A percentile compares a stretch with the other conserved stretches of the same genome.
phyloP scores from a whole-genome alignment of 208 protist species.

The Trichomonas tenax region DNA sequence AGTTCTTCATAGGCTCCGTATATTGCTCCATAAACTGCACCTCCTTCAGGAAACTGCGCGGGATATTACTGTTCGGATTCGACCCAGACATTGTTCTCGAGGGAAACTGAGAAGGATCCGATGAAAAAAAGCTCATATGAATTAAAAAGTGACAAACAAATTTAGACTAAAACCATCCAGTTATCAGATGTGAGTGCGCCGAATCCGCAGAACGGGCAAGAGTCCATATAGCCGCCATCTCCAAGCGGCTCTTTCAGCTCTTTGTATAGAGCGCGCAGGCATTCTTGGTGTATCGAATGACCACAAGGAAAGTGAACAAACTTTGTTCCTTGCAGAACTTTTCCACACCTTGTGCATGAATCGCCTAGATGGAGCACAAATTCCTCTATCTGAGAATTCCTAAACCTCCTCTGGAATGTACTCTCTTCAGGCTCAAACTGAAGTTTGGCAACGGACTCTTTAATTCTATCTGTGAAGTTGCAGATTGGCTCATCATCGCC shows the following conservation, averaged over 20 bases:
- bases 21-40: slow-evolving; percentile 16
- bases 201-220: neutral
- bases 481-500: neutral
- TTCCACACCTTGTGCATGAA: neutral
- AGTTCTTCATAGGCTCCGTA: neutral
- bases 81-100: neutral
- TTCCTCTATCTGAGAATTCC: neutral
- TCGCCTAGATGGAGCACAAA: neutral
- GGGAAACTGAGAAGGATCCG: too few species aligned
- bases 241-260: too few species aligned
- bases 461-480: neutral
- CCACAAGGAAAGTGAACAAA: neutral
- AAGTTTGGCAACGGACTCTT: neutral
- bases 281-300: neutral
- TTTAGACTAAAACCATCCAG: too few species aligned
- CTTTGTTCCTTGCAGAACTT: neutral
- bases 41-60: neutral
- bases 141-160: too few species aligned
- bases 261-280: neutral
- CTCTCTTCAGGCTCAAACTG: neutral
- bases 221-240: neutral
- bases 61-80: neutral
- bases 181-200: too few species aligned
- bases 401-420: neutral
- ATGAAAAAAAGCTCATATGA: too few species aligned